Percentiles rank a stretch among this genome's conserved stretches.
These are phyloP conservation scores for Ulota crispa DNA, from an alignment of 225 moss, liverwort and hornwort species.

Conservation along the genomic window DNA sequence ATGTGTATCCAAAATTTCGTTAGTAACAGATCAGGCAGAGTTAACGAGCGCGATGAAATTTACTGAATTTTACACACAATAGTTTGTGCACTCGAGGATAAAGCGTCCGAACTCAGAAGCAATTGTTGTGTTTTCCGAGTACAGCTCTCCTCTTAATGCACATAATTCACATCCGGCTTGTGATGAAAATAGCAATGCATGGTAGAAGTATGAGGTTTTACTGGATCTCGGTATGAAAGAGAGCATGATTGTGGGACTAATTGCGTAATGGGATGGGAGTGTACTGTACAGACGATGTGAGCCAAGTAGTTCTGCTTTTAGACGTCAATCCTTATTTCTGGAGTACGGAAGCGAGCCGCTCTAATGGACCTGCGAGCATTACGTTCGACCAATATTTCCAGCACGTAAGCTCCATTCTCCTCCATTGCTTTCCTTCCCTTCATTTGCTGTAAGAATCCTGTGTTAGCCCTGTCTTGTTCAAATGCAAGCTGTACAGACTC, in stretches of 20 bases:
- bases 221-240: neutral
- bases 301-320: conserved; percentile 79
- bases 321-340: conserved; percentile 95
- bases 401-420: conserved; percentile 55
- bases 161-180: neutral
- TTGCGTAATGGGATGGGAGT: conserved; percentile 19
- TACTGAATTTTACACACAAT: neutral
- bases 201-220: neutral
- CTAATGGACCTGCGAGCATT: conserved; percentile 37
- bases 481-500: neutral
- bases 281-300: conserved; percentile 74
- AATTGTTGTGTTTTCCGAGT: neutral
- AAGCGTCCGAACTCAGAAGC: neutral
- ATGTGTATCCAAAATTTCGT: neutral
- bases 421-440: neutral
- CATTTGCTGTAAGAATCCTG: neutral
- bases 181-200: neutral
- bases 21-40: neutral
- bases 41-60: neutral
- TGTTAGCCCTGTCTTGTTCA: neutral
- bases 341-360: conserved; percentile 53
- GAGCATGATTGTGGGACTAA: conserved; percentile 11
- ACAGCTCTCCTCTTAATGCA: neutral
- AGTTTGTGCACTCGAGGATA: neutral
- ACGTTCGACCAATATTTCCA: conserved; percentile 79